A percentile compares a stretch with the other conserved stretches of the same genome.
Evolutionary conservation across 768 basidiomycete species (phyloP).

Genomic region (Hysterangium stoloniferum): DNA sequence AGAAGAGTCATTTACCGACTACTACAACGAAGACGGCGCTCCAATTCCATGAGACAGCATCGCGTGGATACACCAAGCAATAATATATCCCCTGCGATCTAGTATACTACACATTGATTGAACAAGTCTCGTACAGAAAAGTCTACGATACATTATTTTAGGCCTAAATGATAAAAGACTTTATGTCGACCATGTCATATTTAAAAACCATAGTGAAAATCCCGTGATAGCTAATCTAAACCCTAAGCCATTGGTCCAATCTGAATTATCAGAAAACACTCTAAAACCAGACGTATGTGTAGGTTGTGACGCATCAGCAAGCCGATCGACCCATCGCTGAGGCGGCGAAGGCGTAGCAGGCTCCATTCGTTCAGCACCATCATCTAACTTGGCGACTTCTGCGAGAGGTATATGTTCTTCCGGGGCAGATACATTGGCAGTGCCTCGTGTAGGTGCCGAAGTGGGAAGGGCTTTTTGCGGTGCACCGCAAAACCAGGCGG

Average conservation of each 20-base stretch:
- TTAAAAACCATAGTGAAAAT: neutral
- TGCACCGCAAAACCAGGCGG: constrained; percentile 41
- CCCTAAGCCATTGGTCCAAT: neutral
- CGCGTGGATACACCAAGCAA: neutral
- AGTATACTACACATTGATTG: neutral
- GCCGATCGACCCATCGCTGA: constrained; percentile 2
- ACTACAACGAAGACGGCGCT: neutral
- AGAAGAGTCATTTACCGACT: neutral
- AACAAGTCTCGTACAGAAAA: neutral
- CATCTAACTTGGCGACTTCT: neutral
- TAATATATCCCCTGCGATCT: neutral
- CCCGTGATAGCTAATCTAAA: neutral
- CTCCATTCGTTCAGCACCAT: neutral
- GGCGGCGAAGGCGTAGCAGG: neutral
- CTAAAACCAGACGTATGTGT: neutral
- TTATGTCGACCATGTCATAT: constrained; percentile 1
- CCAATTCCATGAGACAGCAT: too few species aligned
- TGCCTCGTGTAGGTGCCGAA: neutral
- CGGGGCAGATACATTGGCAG: neutral
- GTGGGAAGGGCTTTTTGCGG: neutral
- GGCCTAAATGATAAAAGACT: neutral
- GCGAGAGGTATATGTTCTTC: neutral
- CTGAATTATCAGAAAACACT: neutral
- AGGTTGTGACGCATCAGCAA: neutral
- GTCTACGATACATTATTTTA: neutral